Base-by-base conservation (phyloP, 2,329 filamentous ascomycete genomes). In the Endocalyx cinctus region DNA sequence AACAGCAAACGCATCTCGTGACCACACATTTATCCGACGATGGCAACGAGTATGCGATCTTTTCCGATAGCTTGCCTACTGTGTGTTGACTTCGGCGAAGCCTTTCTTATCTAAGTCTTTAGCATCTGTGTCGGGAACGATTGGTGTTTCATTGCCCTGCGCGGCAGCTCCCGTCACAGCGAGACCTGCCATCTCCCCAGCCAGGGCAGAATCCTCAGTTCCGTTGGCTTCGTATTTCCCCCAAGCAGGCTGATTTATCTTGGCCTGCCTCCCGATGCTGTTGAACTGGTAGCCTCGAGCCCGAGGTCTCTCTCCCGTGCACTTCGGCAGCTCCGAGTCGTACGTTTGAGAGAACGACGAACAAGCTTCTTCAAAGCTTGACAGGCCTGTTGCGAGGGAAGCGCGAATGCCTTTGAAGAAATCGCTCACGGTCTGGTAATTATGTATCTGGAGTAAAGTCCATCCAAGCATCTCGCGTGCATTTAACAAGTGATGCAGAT, bases 391-490 rank as follows among this genome's bases (percentile, higher is more conserved):
- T 0, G 58, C 57, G 12, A 97, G 81, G 35, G 78, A 79, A 2
- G 60, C 54, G 14, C 90, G 78, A 6, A 95, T 67, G 0, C 69
- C 74, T 0, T 66, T 59, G 58, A 97, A 95, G 64, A 97, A 95
- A 0, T 63, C 51, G 28, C 76, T 72, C 33, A 94, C 60, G 6
- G 84, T 63, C 40, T 80, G 72, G 56, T 94, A 81, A 57, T 98
- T 98, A 63, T 98, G 92, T 4, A 95, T 73, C 58, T 97, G 90
- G 6, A 98, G 70, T 6, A 98, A 70, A 0, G 83, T 85, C 92
- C 92, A 98, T 16, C 84, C 90, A 5, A 96, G 77, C 92, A 98
- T 97, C 61, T 98, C 92, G 54, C 89, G 94, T 1, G 92, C 88
- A 29, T 78, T 72, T 5, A 98, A 75, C 1, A 97, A 72, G 58